A percentile compares a stretch with the other conserved stretches of the same genome.
These are phyloP conservation scores for Solanum ossicruentum DNA, from an alignment of 257 asterid species.

Conservation along the genomic window DNA sequence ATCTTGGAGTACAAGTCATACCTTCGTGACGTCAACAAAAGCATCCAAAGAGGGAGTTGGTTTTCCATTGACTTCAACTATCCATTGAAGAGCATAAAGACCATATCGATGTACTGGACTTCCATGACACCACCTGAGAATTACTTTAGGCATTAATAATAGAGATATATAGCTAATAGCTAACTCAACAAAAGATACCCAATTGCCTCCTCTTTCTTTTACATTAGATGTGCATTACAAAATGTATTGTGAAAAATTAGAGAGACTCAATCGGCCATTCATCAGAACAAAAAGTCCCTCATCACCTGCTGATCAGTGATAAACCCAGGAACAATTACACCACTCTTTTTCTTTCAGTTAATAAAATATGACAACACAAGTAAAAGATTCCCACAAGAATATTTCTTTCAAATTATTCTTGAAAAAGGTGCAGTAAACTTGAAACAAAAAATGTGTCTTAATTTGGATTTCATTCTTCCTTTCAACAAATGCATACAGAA, in stretches of 20 bases:
- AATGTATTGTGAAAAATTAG: neutral
- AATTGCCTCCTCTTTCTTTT: neutral
- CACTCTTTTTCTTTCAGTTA: neutral
- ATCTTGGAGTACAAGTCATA: conserved; percentile 5
- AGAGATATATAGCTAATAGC: neutral
- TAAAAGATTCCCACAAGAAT: neutral
- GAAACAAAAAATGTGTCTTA: neutral
- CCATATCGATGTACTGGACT: conserved; percentile 94
- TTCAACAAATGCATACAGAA: neutral
- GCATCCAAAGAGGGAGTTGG: conserved; percentile 87
- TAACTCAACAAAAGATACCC: neutral
- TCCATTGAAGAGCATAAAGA: conserved; percentile 94
- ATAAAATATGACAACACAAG: neutral
- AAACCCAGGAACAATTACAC: neutral
- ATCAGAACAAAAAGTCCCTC: neutral
- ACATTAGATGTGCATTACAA: neutral
- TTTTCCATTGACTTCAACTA: conserved; percentile 89
- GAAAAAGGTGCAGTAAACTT: neutral
- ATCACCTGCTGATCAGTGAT: neutral
- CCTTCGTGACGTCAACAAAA: conserved; percentile 81
- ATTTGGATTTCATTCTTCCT: neutral
- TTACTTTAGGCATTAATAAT: neutral
- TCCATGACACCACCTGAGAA: conserved; percentile 94
- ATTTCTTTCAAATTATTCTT: neutral
- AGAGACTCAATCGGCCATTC: neutral